A percentile compares a stretch with the other conserved stretches of the same genome.
phyloP scores from a whole-genome alignment of 1,284 basidiomycete genomes.

The Fomitopsis schrenkii region DNA sequence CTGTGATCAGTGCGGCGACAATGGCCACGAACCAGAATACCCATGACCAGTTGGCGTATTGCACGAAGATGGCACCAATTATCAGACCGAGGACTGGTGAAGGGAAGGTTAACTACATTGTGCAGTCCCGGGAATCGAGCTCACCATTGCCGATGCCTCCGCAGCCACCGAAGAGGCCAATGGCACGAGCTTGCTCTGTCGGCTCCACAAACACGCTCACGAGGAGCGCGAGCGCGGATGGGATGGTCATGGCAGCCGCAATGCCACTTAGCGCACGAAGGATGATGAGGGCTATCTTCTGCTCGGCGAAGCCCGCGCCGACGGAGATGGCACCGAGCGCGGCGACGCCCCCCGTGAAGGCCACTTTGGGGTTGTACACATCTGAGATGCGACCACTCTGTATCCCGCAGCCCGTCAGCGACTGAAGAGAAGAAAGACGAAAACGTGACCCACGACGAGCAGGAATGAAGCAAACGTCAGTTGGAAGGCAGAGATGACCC shows the following conservation, averaged over 20 bases:
- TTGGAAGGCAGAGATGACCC: slow-evolving; percentile 31
- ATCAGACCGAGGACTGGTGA: slow-evolving; percentile 36
- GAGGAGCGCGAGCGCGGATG: slow-evolving; percentile 43
- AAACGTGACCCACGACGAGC: slow-evolving; percentile 22
- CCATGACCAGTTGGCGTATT: slow-evolving; percentile 40
- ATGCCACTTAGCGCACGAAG: slow-evolving; percentile 41
- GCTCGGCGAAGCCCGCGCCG: slow-evolving; percentile 36
- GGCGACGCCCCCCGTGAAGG: slow-evolving; percentile 29
- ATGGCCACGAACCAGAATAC: slow-evolving; percentile 42
- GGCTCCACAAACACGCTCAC: slow-evolving; percentile 43
- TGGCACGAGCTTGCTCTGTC: slow-evolving; percentile 39
- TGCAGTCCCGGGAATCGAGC: slow-evolving; percentile 4
- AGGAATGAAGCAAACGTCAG: slow-evolving; percentile 30
- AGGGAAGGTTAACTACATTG: not conserved
- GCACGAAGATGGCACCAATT: slow-evolving; percentile 39
- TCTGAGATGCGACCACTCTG: slow-evolving; percentile 30
- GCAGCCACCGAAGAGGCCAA: slow-evolving; percentile 41
- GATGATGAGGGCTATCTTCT: slow-evolving; percentile 39
- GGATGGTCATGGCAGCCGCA: slow-evolving; percentile 41
- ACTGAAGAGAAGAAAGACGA: not conserved
- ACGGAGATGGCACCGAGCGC: slow-evolving; percentile 35
- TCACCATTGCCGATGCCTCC: slow-evolving; percentile 42
- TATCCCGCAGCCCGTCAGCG: not conserved
- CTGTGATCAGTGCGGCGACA: slow-evolving; percentile 33
- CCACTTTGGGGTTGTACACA: slow-evolving; percentile 30